Conservation (phyloP, 1,284 basidiomycete genomes). For the Xerocomus cyaneibrunnescens region DNA sequence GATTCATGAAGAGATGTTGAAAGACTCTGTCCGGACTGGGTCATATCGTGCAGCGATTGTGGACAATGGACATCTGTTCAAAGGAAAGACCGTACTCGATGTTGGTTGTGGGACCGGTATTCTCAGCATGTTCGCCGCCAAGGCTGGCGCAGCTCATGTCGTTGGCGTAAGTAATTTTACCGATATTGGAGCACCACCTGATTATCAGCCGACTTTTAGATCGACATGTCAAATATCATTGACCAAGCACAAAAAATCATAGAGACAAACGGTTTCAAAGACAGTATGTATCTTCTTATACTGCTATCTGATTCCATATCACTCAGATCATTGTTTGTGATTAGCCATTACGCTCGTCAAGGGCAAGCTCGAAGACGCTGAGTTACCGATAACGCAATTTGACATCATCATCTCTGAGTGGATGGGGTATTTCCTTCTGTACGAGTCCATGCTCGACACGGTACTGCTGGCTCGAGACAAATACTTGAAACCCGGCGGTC, state of each 20-base stretch:
- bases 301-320: background rate
- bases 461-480: constrained; percentile 96
- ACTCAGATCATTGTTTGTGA: constrained; percentile 11
- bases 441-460: constrained; percentile 99
- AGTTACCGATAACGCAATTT: constrained; percentile 83
- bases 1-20: constrained; percentile 99
- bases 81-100: constrained; percentile 94
- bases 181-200: constrained; percentile 1
- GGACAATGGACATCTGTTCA: constrained; percentile 95
- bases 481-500: constrained; percentile 88
- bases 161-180: constrained; percentile 68
- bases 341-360: constrained; percentile 95
- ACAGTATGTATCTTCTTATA: constrained; percentile 62
- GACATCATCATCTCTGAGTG: constrained; percentile 99
- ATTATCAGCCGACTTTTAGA: constrained; percentile 46
- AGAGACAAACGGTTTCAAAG: constrained; percentile 93
- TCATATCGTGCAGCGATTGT: constrained; percentile 95
- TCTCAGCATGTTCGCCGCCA: constrained; percentile 98
- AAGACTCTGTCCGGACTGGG: constrained; percentile 94
- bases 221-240: constrained; percentile 99
- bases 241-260: constrained; percentile 98
- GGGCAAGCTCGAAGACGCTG: constrained; percentile 94
- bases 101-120: constrained; percentile 99
- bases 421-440: constrained; percentile 96
- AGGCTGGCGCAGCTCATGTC: constrained; percentile 95